A percentile compares a stretch with the other conserved stretches of the same genome.
These are phyloP conservation scores for Wickerhamiella brachini DNA, from an alignment of 805 yeast genomes.

Conservation along the genomic window DNA sequence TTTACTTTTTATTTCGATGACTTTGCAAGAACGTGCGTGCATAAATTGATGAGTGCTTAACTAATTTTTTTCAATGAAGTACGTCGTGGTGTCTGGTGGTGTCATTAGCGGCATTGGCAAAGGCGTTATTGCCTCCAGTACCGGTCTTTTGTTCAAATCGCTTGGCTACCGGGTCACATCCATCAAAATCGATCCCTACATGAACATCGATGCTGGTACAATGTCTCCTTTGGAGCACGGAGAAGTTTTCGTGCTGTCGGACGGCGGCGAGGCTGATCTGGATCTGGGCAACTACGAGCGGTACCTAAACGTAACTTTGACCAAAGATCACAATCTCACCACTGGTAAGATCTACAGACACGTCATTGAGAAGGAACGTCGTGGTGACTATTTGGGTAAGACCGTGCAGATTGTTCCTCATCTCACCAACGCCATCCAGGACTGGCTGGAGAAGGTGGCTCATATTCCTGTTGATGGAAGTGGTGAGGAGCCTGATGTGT, in stretches of 20 bases:
- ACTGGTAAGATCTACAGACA: constrained; percentile 94
- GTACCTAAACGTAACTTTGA: constrained; percentile 83
- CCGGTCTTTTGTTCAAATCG: constrained; percentile 88
- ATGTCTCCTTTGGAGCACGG: constrained; percentile 99
- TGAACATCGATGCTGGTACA: constrained; percentile 99
- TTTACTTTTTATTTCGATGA: no score
- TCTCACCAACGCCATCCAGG: constrained; percentile 92
- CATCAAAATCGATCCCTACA: constrained; percentile 95
- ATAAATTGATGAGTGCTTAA: background rate
- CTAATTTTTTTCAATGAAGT: constrained; percentile 48
- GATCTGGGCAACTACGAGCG: constrained; percentile 98
- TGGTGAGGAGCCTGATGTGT: constrained; percentile 83
- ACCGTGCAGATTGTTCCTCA: constrained; percentile 99
- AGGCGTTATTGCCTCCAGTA: constrained; percentile 93
- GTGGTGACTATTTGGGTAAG: constrained; percentile 94
- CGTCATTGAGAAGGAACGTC: constrained; percentile 88
- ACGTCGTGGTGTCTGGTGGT: constrained; percentile 99
- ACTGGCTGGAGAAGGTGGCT: constrained; percentile 93
- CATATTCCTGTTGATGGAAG: constrained; percentile 81
- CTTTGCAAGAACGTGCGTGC: background rate
- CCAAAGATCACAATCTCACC: constrained; percentile 90
- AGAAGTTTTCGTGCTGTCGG: constrained; percentile 93
- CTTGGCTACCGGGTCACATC: constrained; percentile 91
- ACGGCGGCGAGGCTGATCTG: constrained; percentile 98
- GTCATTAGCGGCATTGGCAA: constrained; percentile 99